phyloP scores from a whole-genome alignment of 331 rosid genomes.

The Acacia pycnantha region DNA sequence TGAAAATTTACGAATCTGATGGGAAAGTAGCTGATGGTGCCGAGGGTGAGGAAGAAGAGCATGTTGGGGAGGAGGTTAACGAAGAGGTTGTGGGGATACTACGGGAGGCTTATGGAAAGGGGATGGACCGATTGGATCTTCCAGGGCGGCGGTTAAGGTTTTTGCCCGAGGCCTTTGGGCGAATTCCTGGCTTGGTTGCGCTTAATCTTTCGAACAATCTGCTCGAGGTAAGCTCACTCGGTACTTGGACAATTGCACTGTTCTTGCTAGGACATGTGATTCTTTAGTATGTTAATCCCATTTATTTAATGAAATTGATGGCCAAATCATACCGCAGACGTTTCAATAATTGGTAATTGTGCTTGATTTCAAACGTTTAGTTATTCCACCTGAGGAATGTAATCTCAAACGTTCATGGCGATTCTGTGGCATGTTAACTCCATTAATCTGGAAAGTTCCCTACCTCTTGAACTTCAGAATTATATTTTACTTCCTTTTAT shows the following conservation, averaged over 20 bases:
- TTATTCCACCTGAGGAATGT: neutral
- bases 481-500: neutral
- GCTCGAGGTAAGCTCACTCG: conserved; percentile 50
- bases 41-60: conserved; percentile 1
- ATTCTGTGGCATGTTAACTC: neutral
- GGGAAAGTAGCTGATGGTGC: conserved; percentile 27
- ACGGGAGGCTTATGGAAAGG: conserved; percentile 66
- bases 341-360: neutral
- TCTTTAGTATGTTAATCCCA: neutral
- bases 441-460: neutral
- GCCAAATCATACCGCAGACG: neutral
- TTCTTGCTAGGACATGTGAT: neutral
- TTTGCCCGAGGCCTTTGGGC: conserved; percentile 90
- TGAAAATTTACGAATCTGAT: conserved; percentile 63
- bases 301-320: neutral
- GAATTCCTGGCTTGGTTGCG: conserved; percentile 57
- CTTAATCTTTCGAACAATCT: conserved; percentile 71
- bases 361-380: neutral
- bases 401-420: neutral
- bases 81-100: conserved; percentile 86
- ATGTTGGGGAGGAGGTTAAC: conserved; percentile 39
- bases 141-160: conserved; percentile 53
- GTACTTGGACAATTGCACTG: neutral
- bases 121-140: conserved; percentile 59
- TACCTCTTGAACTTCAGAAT: neutral